phyloP scores from a whole-genome alignment of 148 eudicot genomes.

The Gaultheria prostrata region DNA sequence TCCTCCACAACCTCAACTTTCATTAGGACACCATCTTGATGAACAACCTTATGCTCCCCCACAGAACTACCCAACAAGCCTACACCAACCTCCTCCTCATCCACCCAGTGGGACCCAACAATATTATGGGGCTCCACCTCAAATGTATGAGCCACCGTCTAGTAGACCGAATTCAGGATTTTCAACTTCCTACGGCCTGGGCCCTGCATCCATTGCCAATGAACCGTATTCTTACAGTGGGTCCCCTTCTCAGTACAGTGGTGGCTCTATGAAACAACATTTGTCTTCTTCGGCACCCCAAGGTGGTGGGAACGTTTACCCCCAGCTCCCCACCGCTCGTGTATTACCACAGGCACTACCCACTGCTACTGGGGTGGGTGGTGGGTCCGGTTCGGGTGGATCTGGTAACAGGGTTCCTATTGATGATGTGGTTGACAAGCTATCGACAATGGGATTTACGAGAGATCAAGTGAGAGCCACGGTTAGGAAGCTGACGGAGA shows the following conservation, averaged over 20 bases:
- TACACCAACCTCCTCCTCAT: slow-evolving; percentile 47
- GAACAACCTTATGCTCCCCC: slow-evolving; percentile 50
- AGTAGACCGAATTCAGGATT: slow-evolving; percentile 50
- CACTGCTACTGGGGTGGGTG: slow-evolving; percentile 30
- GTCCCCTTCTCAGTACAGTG: slow-evolving; percentile 55
- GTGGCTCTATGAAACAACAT: slow-evolving; percentile 57
- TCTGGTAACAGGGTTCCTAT: slow-evolving; percentile 80
- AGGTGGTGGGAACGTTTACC: slow-evolving; percentile 48
- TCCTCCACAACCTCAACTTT: slow-evolving; percentile 36
- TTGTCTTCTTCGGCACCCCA: slow-evolving; percentile 34
- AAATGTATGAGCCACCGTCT: slow-evolving; percentile 62
- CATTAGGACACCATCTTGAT: slow-evolving; percentile 50
- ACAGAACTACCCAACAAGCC: slow-evolving; percentile 44
- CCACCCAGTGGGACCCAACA: slow-evolving; percentile 50
- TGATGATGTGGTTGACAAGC: slow-evolving; percentile 85
- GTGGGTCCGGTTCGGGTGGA: slow-evolving; percentile 60
- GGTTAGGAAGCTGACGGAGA: slow-evolving; percentile 72
- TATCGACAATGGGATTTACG: slow-evolving; percentile 83
- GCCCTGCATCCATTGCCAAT: slow-evolving; percentile 44
- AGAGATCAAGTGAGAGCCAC: slow-evolving; percentile 87
- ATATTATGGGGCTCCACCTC: slow-evolving; percentile 48
- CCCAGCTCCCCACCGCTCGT: slow-evolving; percentile 69
- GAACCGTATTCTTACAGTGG: slow-evolving; percentile 62
- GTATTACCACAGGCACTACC: slow-evolving; percentile 31
- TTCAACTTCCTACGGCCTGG: slow-evolving; percentile 48